These are phyloP conservation scores for Microstegium vimineum DNA, from an alignment of 176 grass and related monocot species.

Conservation along the genomic window DNA sequence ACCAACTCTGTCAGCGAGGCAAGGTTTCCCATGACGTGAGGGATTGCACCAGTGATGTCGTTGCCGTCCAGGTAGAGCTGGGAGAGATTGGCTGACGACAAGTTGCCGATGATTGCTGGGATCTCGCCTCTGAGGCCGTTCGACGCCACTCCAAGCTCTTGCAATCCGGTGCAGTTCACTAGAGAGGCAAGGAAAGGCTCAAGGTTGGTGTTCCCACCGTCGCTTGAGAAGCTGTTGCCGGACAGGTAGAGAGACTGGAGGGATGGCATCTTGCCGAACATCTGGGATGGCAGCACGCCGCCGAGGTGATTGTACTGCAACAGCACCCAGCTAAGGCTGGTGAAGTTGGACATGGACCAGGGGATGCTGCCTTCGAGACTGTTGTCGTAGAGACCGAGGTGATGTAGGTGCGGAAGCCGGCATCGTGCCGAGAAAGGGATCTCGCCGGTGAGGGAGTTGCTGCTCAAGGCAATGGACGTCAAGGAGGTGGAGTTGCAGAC, in stretches of 20 bases:
- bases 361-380: conserved; percentile 44
- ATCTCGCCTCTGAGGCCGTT: conserved; percentile 41
- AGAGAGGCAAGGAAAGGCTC: conserved; percentile 57
- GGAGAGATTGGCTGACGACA: conserved; percentile 44
- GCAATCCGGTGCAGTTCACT: conserved; percentile 47
- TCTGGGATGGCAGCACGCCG: conserved; percentile 43
- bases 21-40: conserved; percentile 57
- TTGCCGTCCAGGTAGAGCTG: conserved; percentile 47
- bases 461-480: conserved; percentile 31
- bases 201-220: conserved; percentile 39
- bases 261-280: conserved; percentile 52
- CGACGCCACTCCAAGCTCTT: conserved; percentile 46
- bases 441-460: conserved; percentile 48
- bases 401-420: conserved; percentile 5
- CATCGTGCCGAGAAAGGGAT: conserved; percentile 46
- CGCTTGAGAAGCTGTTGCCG: conserved; percentile 45
- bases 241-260: conserved; percentile 54
- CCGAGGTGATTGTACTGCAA: conserved; percentile 36
- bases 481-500: conserved; percentile 59
- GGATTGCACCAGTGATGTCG: conserved; percentile 43
- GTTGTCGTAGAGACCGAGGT: conserved; percentile 40
- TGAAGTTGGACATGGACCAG: conserved; percentile 26
- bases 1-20: not conserved
- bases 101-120: conserved; percentile 32
- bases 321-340: conserved; percentile 39